Base-by-base conservation (phyloP, 495 filamentous ascomycete species). In the Filosporella fistucella region DNA sequence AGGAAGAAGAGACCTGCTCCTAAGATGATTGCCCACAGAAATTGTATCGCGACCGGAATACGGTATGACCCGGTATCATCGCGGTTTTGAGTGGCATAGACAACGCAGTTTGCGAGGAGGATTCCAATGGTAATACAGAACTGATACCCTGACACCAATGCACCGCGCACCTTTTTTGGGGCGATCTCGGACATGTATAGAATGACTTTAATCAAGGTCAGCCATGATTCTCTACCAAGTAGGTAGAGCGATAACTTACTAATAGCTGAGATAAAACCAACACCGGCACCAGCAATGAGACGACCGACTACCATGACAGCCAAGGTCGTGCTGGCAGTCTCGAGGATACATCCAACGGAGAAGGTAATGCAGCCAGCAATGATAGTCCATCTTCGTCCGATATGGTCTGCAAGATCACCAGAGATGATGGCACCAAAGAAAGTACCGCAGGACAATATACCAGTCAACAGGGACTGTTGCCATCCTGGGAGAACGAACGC, bases 361-460 rank as follows among this genome's bases (percentile, higher is more conserved):
- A 91, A 94, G 28, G 91, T 77, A 20, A 71, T 50, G 26, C 68
- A 75, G 7, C 85, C 75, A 18, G 69, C 47, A 48, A 93, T 82
- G 51, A 95, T 75, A 34, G 72, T 86, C 36, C 75, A 58, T 20
- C 85, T 77, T 58, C 89, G 84, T 54, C 89, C 89, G 18, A 94
- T 71, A 25, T 66, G 62, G 60, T 95, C 89, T 29, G 80, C 87
- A 21, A 86, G 58, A 5, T 82, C 71, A 7, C 83, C 84, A 12
- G 88, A 85, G 14, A 63, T 60, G 9, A 95, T 71, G 33, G 89
- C 82, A 34, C 77, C 90, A 57, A 93, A 87, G 72, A 94, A 94
- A 10, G 90, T 96, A 46, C 90, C 90, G 5, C 82, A 86, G 2
- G 89, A 95, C 30, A 96, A 74, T 32, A 96, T 85, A 6, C 86